Conservation (phyloP, 2,329 filamentous ascomycete genomes). For the Coniochaeta prunicola region DNA sequence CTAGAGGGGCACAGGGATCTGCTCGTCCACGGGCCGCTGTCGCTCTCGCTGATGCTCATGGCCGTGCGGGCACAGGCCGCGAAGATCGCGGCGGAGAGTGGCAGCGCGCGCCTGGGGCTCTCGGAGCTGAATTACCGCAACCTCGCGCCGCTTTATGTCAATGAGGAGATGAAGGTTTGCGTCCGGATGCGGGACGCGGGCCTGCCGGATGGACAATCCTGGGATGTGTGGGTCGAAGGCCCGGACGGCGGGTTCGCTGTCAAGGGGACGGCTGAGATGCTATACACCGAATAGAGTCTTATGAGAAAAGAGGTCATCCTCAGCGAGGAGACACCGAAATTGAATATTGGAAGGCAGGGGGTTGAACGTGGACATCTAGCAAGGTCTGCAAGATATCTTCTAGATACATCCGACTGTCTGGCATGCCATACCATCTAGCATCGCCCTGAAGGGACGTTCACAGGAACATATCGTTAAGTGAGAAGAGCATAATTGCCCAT, state of each 20-base stretch:
- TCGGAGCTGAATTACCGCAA: conserved; percentile 68
- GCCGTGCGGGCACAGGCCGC: conserved; percentile 47
- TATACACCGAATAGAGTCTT: background rate
- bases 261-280: conserved; percentile 33
- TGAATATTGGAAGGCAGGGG: too few species aligned
- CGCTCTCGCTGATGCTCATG: conserved; percentile 68
- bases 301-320: too few species aligned
- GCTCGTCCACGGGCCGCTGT: conserved; percentile 82
- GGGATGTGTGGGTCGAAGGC: conserved; percentile 61
- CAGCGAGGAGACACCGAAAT: too few species aligned
- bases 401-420: too few species aligned
- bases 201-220: conserved; percentile 30
- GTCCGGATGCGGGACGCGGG: conserved; percentile 40
- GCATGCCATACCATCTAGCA: too few species aligned
- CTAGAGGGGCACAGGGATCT: conserved; percentile 69
- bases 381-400: too few species aligned
- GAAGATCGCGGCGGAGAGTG: conserved; percentile 15
- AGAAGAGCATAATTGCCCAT: background rate
- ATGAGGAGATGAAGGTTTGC: conserved; percentile 64
- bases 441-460: too few species aligned
- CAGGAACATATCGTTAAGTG: too few species aligned
- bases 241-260: conserved; percentile 55
- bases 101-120: conserved; percentile 9
- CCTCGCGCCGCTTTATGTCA: conserved; percentile 70
- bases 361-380: too few species aligned